Evolutionary conservation across 1,284 basidiomycete genomes (phyloP).

Genomic region (Trametes hirsuta): DNA sequence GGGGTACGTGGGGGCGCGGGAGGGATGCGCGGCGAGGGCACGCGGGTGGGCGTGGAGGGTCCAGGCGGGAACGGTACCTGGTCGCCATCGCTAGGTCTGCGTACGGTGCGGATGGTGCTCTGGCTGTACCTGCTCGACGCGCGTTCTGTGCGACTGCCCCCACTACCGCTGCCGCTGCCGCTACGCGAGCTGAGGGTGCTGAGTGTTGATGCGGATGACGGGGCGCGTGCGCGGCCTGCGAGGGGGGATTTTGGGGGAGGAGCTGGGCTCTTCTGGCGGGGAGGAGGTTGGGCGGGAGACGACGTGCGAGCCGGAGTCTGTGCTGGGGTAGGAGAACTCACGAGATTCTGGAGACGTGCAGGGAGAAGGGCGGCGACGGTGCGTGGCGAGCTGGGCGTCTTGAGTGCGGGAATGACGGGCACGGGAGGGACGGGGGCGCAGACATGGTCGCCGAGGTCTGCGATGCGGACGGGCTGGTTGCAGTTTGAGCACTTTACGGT

Average conservation of each 20-base stretch:
- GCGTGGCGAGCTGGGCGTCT: constrained; percentile 38
- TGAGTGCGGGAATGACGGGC: constrained; percentile 38
- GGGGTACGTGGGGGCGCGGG: constrained; percentile 9
- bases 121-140: background rate
- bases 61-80: constrained; percentile 20
- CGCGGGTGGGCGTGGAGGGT: constrained; percentile 16
- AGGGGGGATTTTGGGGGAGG: constrained; percentile 14
- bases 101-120: constrained; percentile 5
- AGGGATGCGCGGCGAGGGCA: constrained; percentile 14
- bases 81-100: constrained; percentile 12
- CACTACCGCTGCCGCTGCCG: background rate
- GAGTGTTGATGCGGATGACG: constrained; percentile 26
- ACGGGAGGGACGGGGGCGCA: constrained; percentile 55
- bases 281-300: constrained; percentile 26
- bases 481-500: constrained; percentile 85
- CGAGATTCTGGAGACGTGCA: constrained; percentile 33
- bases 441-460: constrained; percentile 73
- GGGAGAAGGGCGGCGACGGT: constrained; percentile 36
- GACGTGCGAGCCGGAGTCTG: constrained; percentile 27
- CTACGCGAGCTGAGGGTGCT: background rate
- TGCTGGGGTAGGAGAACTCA: constrained; percentile 26
- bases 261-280: constrained; percentile 27
- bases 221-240: constrained; percentile 20
- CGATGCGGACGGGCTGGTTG: constrained; percentile 65
- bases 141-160: background rate